These are phyloP conservation scores for Lycium barbarum DNA, from an alignment of 257 asterid species.

Conservation along the genomic window DNA sequence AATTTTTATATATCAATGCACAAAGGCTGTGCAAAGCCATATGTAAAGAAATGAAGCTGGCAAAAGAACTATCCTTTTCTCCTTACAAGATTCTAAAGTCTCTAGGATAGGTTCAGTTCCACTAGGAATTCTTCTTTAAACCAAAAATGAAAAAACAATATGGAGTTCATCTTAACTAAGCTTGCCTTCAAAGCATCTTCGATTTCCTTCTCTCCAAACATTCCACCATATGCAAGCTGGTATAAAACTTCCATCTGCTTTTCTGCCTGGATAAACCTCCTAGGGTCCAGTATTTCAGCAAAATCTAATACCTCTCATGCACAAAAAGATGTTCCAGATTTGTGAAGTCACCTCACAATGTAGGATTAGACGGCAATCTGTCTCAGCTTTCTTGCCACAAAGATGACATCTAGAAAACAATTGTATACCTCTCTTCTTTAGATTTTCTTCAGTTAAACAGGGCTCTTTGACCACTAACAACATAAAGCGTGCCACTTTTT, in stretches of 20 bases:
- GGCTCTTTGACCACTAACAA: background rate
- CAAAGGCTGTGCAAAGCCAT: background rate
- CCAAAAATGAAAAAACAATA: background rate
- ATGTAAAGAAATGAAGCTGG: background rate
- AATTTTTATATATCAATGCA: background rate
- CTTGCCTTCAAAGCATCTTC: background rate
- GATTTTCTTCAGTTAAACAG: background rate
- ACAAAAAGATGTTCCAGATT: background rate
- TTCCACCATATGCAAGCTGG: background rate
- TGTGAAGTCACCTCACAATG: background rate
- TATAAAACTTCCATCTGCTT: background rate
- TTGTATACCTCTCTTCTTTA: background rate
- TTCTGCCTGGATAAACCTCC: background rate
- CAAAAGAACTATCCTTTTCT: background rate
- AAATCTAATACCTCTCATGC: background rate
- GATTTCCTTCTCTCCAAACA: background rate
- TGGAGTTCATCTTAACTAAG: background rate
- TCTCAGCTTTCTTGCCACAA: constrained; percentile 13
- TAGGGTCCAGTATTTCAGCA: background rate
- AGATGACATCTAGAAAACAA: background rate
- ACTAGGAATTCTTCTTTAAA: background rate
- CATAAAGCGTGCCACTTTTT: background rate
- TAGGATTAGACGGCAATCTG: background rate
- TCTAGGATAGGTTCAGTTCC: background rate
- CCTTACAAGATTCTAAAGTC: background rate